Evolutionary conservation across 2,329 filamentous ascomycete genomes (phyloP).

Genomic region (Orbilia ellipsospora): DNA sequence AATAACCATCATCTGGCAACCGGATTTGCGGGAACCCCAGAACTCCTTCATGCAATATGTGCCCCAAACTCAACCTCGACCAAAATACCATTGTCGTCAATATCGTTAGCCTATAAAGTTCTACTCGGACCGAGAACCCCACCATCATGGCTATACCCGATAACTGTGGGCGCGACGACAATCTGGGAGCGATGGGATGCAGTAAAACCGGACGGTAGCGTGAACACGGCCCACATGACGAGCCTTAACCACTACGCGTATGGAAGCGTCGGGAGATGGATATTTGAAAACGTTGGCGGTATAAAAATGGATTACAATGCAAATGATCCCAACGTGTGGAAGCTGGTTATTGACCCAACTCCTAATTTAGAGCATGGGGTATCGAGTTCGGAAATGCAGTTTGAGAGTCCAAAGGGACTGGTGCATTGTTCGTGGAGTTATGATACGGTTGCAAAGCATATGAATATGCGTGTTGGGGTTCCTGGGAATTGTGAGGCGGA

Average conservation of each 20-base stretch:
- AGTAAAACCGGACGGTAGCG: conserved; percentile 63
- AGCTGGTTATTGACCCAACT: conserved; percentile 31
- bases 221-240: conserved; percentile 66
- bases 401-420: conserved; percentile 31
- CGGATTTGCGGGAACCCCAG: conserved; percentile 65
- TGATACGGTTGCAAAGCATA: conserved; percentile 4
- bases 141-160: conserved; percentile 66
- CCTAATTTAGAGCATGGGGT: conserved; percentile 26
- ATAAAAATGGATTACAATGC: conserved; percentile 59
- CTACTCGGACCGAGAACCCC: conserved; percentile 65
- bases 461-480: conserved; percentile 21
- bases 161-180: conserved; percentile 65
- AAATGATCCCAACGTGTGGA: not conserved
- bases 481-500: conserved; percentile 45
- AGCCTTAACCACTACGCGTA: conserved; percentile 68
- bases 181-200: conserved; percentile 69
- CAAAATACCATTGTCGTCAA: conserved; percentile 4
- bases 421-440: conserved; percentile 39
- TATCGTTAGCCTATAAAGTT: conserved; percentile 64
- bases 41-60: conserved; percentile 60
- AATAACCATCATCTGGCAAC: conserved; percentile 63
- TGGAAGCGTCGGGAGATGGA: conserved; percentile 66
- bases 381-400: conserved; percentile 32
- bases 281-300: conserved; percentile 65
- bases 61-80: conserved; percentile 56